A percentile compares a stretch with the other conserved stretches of the same genome.
Evolutionary conservation across 1,284 basidiomycete genomes (phyloP).

Genomic region (Rhodotorula sp.): DNA sequence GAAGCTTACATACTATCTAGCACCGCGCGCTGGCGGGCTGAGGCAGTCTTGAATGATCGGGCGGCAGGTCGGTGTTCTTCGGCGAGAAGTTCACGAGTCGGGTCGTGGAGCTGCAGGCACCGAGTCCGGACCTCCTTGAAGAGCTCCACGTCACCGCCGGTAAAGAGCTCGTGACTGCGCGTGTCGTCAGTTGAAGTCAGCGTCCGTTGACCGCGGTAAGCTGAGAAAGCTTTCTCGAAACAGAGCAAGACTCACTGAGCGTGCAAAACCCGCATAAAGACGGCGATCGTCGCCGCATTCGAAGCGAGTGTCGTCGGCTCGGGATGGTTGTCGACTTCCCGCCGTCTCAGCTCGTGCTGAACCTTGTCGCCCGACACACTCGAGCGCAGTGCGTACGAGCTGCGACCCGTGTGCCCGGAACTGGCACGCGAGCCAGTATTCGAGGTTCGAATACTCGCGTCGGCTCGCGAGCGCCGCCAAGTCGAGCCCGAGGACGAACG

Average conservation of each 20-base stretch:
- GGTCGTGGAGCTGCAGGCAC: conserved; percentile 89
- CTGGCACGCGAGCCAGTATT: conserved; percentile 91
- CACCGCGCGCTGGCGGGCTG: too few species aligned
- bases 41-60: conserved; percentile 52
- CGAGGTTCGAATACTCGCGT: conserved; percentile 88
- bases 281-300: conserved; percentile 83
- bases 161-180: conserved; percentile 55
- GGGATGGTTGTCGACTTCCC: conserved; percentile 63
- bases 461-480: conserved; percentile 89
- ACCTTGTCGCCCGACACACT: conserved; percentile 86
- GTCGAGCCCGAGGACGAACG: conserved; percentile 77
- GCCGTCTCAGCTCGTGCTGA: conserved; percentile 75
- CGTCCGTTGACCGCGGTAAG: conserved; percentile 14
- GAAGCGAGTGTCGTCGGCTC: conserved; percentile 79
- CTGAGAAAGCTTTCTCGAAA: too few species aligned
- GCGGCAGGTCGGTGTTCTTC: conserved; percentile 74
- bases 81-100: conserved; percentile 94
- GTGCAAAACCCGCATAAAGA: conserved; percentile 81
- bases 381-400: conserved; percentile 81
- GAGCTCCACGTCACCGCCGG: conserved; percentile 72
- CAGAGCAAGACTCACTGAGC: conserved; percentile 58
- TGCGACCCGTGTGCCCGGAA: conserved; percentile 75
- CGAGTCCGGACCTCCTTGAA: conserved; percentile 90
- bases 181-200: too few species aligned
- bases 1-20: too few species aligned